Base-by-base conservation (phyloP, 352 stramenopile species). In the Phytophthora sansomeana region DNA sequence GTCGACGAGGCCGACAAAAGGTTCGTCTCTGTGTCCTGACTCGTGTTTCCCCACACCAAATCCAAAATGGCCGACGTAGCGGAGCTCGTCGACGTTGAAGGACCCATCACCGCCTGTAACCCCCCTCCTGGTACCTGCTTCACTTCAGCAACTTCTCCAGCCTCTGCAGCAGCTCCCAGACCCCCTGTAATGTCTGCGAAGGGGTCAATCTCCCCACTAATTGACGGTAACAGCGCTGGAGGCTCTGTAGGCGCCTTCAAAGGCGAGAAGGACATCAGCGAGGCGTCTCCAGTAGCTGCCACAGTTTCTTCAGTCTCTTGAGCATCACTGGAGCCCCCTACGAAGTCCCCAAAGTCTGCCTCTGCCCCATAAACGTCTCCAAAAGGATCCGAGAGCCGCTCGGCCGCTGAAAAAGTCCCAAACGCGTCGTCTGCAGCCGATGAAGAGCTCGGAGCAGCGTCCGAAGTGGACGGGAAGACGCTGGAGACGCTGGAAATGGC, bases 251-350 rank as follows among this genome's bases (percentile, higher is more conserved):
- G 55, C 17, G 41, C 29, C 13, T 36, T 66, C 10, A 80, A n/a
- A 39, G 78, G 75, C 10, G 76, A 85, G 48, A 87, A 85, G 7
- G 62, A 69, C 55, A 87, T 61, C 14, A 85, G 44, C 9, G 67
- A 75, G 6, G 70, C 77, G 3, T 36, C 60, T 1, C 58, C 38
- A 3, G 19, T 14, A 42, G 42, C 13, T 21, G 43, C 17, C 53
- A 49, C 26, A 4, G 39, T 13, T 24, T 6, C 39, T 16, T 26
- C n/a, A 33, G 48, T 44, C 11, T 52, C 30, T 17, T 58, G 24
- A 10, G 63, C 33, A 5, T 17, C 19, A 9, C 17, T 24, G 11
- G 55, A n/a, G 19, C 48, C 51, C 2, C 36, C 28, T 5, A 44
- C 14, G 6, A 71, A 72, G 6, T 61, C 54, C 14, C 58, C 61